Base-by-base conservation (phyloP, 78 protist genomes). In the Dictyostelium brefeldianum region DNA sequence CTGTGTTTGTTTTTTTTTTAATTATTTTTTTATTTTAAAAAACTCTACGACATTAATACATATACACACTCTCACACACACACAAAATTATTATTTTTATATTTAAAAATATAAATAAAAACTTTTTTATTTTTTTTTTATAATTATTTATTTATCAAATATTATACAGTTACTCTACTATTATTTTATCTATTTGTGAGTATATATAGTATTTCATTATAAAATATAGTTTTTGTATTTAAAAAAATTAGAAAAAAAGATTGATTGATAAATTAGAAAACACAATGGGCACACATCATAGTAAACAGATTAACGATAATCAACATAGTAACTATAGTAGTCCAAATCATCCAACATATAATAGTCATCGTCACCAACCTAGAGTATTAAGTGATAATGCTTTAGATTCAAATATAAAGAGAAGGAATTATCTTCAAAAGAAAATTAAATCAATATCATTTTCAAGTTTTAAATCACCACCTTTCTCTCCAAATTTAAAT, bases 391-490 rank as follows among this genome's bases (percentile, higher is more conserved):
- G 43, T 25, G 73, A 64, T 1, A 27, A 22, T 64, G 22, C 73
- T 27, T 25, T 64, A 36, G 43, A 36, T 36, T 36, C 43, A 36
- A 20, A 64, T 64, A 0, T 64, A 29, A 64, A 64, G 29, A 64
- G 27, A 22, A 64, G 29, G 27, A 64, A 27, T 12, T 64, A 22
- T 14, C 8, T 64, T 5, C 15, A 27, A 64, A 64, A 64, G 43
- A 64, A 64, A 64, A 27, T 64, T 5, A 64, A 64, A 64, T 64
- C 73, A 64, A 64, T 64, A 27, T 64, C 73, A 64, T 64, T 64
- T 29, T 64, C 73, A 27, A 64, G 73, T 64, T 64, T 27, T 27
- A 64, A 64, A 64, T 64, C 73, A 27, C 47, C 73, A 4, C 36
- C 43, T 9, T 64, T 14, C n/a, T 12, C 73, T 12, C 73, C 73